A percentile compares a stretch with the other conserved stretches of the same genome.
Evolutionary conservation across 1,139 yeast species (phyloP).

Genomic region (Suhomyces bolitotheri): DNA sequence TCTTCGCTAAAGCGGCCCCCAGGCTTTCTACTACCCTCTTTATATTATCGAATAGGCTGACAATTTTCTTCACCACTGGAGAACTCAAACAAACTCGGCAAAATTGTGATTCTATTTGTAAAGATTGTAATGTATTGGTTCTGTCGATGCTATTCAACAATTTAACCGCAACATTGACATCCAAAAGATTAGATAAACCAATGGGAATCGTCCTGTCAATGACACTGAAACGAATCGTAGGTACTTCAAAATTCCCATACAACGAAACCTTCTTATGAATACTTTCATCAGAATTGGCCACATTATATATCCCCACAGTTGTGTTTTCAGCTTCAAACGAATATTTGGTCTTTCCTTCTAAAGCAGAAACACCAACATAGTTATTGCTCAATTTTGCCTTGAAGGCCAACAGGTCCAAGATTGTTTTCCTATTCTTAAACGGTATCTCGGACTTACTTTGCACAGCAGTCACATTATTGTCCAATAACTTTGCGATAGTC

Average conservation of each 20-base stretch:
- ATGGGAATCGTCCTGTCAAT: constrained; percentile 38
- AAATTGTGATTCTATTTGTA: constrained; percentile 60
- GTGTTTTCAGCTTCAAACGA: constrained; percentile 37
- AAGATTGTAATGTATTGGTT: constrained; percentile 31
- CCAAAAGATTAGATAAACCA: constrained; percentile 49
- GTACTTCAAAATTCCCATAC: constrained; percentile 42
- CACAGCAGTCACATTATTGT: neutral
- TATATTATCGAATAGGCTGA: constrained; percentile 19
- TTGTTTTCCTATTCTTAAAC: neutral
- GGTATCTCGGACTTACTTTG: neutral
- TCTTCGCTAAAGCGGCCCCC: neutral
- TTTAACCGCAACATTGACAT: constrained; percentile 39
- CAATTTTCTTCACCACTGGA: constrained; percentile 42
- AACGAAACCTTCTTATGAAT: constrained; percentile 23
- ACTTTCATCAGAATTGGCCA: constrained; percentile 18
- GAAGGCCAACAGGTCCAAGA: constrained; percentile 21
- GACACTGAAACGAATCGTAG: constrained; percentile 42
- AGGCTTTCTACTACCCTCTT: neutral
- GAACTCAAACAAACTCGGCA: constrained; percentile 61
- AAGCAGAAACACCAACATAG: constrained; percentile 38
- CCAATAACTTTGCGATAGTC: neutral
- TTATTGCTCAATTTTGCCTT: constrained; percentile 33
- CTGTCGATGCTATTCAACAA: constrained; percentile 31
- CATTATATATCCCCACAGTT: constrained; percentile 23
- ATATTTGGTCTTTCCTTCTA: constrained; percentile 32